Conservation (phyloP, 2,329 filamentous ascomycete genomes). For the Aspergillus nomiae region DNA sequence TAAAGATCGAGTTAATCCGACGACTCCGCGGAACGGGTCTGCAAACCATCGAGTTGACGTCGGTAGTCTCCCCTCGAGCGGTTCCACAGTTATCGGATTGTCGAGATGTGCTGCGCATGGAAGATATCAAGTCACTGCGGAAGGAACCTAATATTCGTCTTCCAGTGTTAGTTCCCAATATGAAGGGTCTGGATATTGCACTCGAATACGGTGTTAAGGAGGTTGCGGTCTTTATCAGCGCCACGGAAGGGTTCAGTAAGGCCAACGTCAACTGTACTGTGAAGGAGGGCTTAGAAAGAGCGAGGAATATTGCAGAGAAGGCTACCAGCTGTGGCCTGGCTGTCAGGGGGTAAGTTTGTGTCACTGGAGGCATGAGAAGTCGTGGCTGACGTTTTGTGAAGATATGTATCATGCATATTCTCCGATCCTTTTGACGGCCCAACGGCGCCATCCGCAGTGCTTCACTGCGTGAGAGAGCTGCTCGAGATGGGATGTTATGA, state of each 20-base stretch:
- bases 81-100: slow-evolving; percentile 69
- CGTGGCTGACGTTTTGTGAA: background rate
- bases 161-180: slow-evolving; percentile 46
- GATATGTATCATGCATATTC: slow-evolving; percentile 46
- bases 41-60: slow-evolving; percentile 75
- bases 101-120: slow-evolving; percentile 24
- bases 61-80: slow-evolving; percentile 82
- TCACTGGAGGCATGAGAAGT: background rate
- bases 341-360: slow-evolving; percentile 36
- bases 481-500: slow-evolving; percentile 88
- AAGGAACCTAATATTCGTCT: slow-evolving; percentile 21
- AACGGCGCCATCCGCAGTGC: slow-evolving; percentile 52
- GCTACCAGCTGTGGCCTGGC: slow-evolving; percentile 30
- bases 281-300: slow-evolving; percentile 38
- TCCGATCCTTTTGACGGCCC: slow-evolving; percentile 55
- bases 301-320: slow-evolving; percentile 31
- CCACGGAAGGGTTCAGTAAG: slow-evolving; percentile 46
- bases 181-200: slow-evolving; percentile 59
- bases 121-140: slow-evolving; percentile 57
- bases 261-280: slow-evolving; percentile 47
- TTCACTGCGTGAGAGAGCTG: slow-evolving; percentile 58
- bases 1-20: slow-evolving; percentile 76
- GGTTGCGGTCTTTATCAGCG: slow-evolving; percentile 46
- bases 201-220: slow-evolving; percentile 41
- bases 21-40: slow-evolving; percentile 69